Evolutionary conservation across 2,329 filamentous ascomycete genomes (phyloP).

Genomic region (Fusarium phyllophilum): DNA sequence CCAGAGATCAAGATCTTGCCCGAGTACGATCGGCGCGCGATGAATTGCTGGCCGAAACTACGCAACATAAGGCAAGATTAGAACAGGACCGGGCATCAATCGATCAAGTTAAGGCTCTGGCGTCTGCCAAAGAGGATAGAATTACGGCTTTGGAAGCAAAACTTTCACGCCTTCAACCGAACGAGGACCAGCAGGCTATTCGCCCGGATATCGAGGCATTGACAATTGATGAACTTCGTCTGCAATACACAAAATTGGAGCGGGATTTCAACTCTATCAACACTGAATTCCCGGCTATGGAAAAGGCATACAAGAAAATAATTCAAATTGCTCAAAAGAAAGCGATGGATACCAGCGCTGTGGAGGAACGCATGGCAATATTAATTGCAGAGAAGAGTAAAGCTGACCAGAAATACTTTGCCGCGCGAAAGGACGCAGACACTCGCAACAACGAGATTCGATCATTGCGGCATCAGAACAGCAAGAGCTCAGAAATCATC

Average conservation of each 20-base stretch:
- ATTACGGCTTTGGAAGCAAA: slow-evolving; percentile 87
- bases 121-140: slow-evolving; percentile 80
- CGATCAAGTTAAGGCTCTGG: slow-evolving; percentile 82
- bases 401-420: slow-evolving; percentile 98
- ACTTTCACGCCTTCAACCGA: slow-evolving; percentile 73
- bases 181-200: slow-evolving; percentile 58
- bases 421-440: slow-evolving; percentile 93
- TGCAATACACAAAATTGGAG: slow-evolving; percentile 78
- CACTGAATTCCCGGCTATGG: slow-evolving; percentile 87
- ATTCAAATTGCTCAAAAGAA: slow-evolving; percentile 88
- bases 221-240: slow-evolving; percentile 75
- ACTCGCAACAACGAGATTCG: slow-evolving; percentile 83
- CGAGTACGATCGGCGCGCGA: slow-evolving; percentile 87
- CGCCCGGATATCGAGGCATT: slow-evolving; percentile 65
- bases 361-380: slow-evolving; percentile 81
- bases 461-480: slow-evolving; percentile 81
- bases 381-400: slow-evolving; percentile 91
- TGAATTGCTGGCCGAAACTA: slow-evolving; percentile 83
- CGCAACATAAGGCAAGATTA: slow-evolving; percentile 80
- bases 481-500: slow-evolving; percentile 93
- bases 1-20: slow-evolving; percentile 84
- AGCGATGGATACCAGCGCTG: slow-evolving; percentile 76
- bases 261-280: slow-evolving; percentile 86
- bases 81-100: slow-evolving; percentile 78
- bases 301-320: slow-evolving; percentile 90